Conservation (phyloP, 1,284 basidiomycete genomes). For the Ustilago curta region DNA sequence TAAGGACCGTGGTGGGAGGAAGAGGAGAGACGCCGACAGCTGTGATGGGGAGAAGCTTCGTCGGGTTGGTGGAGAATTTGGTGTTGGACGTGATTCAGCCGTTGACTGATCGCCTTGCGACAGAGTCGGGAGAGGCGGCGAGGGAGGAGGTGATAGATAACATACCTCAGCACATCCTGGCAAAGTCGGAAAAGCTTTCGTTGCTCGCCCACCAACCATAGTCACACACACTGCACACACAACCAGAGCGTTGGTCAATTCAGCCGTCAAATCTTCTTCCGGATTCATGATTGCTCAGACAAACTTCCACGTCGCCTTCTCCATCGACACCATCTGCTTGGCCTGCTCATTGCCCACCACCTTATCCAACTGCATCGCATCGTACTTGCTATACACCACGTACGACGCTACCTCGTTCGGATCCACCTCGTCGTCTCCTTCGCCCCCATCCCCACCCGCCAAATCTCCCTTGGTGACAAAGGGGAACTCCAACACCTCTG, state of each 20-base stretch:
- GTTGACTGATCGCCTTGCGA: not conserved
- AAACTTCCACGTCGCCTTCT: slow-evolving; percentile 59
- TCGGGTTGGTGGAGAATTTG: slow-evolving; percentile 10
- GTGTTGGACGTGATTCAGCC: slow-evolving; percentile 2
- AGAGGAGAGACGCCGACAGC: too few species aligned
- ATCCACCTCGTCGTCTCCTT: slow-evolving; percentile 72
- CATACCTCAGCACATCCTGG: not conserved
- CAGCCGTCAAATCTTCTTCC: not conserved
- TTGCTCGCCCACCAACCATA: not conserved
- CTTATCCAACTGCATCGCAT: slow-evolving; percentile 85
- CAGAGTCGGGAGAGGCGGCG: not conserved
- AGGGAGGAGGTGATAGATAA: not conserved
- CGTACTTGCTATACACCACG: slow-evolving; percentile 86
- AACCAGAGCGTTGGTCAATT: not conserved
- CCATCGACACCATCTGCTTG: slow-evolving; percentile 54
- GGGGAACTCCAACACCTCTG: slow-evolving; percentile 85
- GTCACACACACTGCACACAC: not conserved
- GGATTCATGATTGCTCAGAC: slow-evolving; percentile 39
- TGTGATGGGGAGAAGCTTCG: not conserved
- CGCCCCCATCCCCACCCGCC: not conserved
- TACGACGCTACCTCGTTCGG: slow-evolving; percentile 76
- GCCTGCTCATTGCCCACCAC: slow-evolving; percentile 73
- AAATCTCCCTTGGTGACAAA: slow-evolving; percentile 74
- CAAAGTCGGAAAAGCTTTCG: slow-evolving; percentile 2
- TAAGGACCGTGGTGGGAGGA: not conserved